These are phyloP conservation scores for Leishmania amazonensis DNA, from an alignment of 208 protist species.

Conservation along the genomic window DNA sequence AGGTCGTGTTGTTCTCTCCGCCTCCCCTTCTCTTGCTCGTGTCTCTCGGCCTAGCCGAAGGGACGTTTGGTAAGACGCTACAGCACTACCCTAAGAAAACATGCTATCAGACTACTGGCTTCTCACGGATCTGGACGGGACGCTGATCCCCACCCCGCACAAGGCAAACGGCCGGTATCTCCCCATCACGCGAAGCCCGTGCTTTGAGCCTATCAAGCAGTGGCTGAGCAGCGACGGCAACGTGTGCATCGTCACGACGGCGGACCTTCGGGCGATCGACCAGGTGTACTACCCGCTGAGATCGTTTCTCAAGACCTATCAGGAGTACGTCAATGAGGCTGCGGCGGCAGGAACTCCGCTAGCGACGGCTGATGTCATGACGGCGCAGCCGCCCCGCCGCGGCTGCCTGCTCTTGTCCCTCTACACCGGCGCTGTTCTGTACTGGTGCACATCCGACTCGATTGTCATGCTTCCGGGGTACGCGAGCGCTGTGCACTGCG, in stretches of 20 bases:
- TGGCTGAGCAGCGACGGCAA: constrained; percentile 80
- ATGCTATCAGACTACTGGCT: constrained; percentile 80
- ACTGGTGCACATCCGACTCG: constrained; percentile 56
- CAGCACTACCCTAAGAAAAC: too few species aligned
- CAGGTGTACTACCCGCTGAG: constrained; percentile 77
- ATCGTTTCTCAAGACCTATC: constrained; percentile 28
- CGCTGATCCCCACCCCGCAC: constrained; percentile 82
- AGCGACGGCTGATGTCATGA: background rate
- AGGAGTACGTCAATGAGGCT: constrained; percentile 21
- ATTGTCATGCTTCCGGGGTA: constrained; percentile 63
- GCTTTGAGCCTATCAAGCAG: constrained; percentile 46
- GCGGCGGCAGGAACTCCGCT: background rate
- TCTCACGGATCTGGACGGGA: constrained; percentile 83
- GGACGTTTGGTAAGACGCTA: background rate
- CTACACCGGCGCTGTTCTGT: constrained; percentile 83
- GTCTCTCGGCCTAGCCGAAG: background rate
- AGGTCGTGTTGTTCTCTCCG: constrained; percentile 2
- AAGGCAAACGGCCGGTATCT: constrained; percentile 82
- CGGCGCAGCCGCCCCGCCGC: constrained; percentile 5
- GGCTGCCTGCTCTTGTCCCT: constrained; percentile 82
- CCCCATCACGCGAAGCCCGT: constrained; percentile 63
- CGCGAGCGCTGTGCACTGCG: constrained; percentile 54
- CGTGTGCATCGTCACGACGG: constrained; percentile 84
- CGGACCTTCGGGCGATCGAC: constrained; percentile 63
- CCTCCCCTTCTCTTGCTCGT: background rate